phyloP scores from a whole-genome alignment of 176 grass and related monocot genomes.

The Triticum urartu region DNA sequence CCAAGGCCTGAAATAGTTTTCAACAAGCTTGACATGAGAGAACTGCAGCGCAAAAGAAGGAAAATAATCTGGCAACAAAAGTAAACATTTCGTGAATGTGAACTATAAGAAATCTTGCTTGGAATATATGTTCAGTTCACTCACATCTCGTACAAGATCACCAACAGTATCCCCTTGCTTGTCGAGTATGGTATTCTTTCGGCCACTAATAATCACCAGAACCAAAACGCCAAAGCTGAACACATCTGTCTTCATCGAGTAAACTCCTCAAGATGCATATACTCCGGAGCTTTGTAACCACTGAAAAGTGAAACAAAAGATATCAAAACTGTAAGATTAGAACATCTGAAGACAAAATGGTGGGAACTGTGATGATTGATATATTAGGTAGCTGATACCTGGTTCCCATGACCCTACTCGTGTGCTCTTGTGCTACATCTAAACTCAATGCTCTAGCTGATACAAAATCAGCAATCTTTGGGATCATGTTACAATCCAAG shows the following conservation, averaged over 20 bases:
- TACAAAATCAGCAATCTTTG: slow-evolving; percentile 44
- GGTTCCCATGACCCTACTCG: slow-evolving; percentile 45
- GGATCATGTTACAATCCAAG: slow-evolving; percentile 32
- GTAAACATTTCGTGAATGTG: too few relatives aligned
- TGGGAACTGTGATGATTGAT: background rate
- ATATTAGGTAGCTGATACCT: slow-evolving; percentile 12
- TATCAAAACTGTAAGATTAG: background rate
- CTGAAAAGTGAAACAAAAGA: slow-evolving; percentile 9
- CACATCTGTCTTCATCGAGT: slow-evolving; percentile 56
- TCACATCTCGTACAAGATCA: slow-evolving; percentile 31
- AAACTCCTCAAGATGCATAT: slow-evolving; percentile 40
- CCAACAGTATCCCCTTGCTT: slow-evolving; percentile 35
- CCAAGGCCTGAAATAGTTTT: slow-evolving; percentile 48
- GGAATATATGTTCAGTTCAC: background rate
- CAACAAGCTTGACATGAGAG: too few relatives aligned
- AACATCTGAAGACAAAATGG: background rate
- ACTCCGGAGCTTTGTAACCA: slow-evolving; percentile 51
- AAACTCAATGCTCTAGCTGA: slow-evolving; percentile 30
- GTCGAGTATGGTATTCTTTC: slow-evolving; percentile 27
- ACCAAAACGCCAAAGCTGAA: slow-evolving; percentile 51
- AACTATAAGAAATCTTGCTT: background rate
- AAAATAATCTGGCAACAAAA: too few relatives aligned
- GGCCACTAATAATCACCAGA: slow-evolving; percentile 42
- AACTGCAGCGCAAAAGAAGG: too few relatives aligned
- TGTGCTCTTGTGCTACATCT: slow-evolving; percentile 22